phyloP scores from a whole-genome alignment of 2,329 filamentous ascomycete genomes.

The Trichoderma arundinaceum region DNA sequence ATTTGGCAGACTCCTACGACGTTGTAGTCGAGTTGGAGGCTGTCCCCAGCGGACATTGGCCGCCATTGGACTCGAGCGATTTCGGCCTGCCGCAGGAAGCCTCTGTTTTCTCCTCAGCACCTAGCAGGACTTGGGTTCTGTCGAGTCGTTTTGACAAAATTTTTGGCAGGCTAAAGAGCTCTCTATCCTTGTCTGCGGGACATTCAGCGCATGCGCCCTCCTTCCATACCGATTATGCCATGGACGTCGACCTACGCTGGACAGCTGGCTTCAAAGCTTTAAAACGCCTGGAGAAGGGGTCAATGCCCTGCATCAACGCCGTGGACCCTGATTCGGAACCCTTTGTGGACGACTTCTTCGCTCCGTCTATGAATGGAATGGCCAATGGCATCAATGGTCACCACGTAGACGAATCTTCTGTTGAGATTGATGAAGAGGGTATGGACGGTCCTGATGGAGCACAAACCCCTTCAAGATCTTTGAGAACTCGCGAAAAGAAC shows the following conservation, averaged over 20 bases:
- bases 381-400: constrained; percentile 35
- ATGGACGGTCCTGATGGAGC: constrained; percentile 53
- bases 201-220: constrained; percentile 37
- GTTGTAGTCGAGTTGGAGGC: constrained; percentile 60
- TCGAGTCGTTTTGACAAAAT: constrained; percentile 50
- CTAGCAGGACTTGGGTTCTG: constrained; percentile 47
- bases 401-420: constrained; percentile 41
- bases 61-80: constrained; percentile 52
- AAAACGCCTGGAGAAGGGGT: constrained; percentile 47
- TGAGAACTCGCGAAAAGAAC: constrained; percentile 54
- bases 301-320: constrained; percentile 53
- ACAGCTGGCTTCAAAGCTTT: constrained; percentile 48
- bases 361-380: constrained; percentile 35
- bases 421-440: constrained; percentile 52
- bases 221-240: constrained; percentile 51
- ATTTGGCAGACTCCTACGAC: constrained; percentile 57
- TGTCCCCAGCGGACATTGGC: constrained; percentile 57
- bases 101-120: constrained; percentile 34
- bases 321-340: constrained; percentile 45
- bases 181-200: constrained; percentile 41
- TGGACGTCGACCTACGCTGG: constrained; percentile 58
- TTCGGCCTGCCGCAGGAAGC: constrained; percentile 39
- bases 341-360: constrained; percentile 38
- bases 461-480: constrained; percentile 57
- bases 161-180: constrained; percentile 50